These are phyloP conservation scores for Euptelea pleiosperma DNA, from an alignment of 164 flowering plant species.

Conservation along the genomic window DNA sequence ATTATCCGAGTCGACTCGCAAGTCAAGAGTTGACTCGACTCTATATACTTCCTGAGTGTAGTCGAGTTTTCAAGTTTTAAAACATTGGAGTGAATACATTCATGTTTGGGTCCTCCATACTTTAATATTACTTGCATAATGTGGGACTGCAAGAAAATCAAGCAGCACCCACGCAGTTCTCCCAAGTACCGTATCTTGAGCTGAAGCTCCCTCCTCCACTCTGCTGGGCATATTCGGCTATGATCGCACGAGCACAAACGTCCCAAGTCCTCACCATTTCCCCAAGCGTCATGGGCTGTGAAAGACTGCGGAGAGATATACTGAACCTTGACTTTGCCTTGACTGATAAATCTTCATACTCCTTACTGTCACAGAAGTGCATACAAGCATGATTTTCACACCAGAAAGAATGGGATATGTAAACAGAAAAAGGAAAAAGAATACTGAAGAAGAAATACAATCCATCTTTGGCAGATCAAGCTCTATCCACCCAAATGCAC, in stretches of 20 bases:
- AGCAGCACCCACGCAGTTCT: slow-evolving; percentile 50
- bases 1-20: too few relatives aligned
- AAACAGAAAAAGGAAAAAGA: not conserved
- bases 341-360: slow-evolving; percentile 62
- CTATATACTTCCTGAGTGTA: too few relatives aligned
- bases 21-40: too few relatives aligned
- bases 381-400: not conserved
- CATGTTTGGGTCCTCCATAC: too few relatives aligned
- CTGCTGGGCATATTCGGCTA: slow-evolving; percentile 63
- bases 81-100: too few relatives aligned
- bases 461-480: too few relatives aligned
- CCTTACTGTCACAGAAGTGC: slow-evolving; percentile 43
- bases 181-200: slow-evolving; percentile 83
- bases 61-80: too few relatives aligned
- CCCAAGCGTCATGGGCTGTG: slow-evolving; percentile 69
- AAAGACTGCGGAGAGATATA: slow-evolving; percentile 57
- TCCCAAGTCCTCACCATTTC: slow-evolving; percentile 89
- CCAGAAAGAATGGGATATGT: slow-evolving; percentile 1
- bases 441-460: not conserved
- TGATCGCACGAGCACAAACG: slow-evolving; percentile 61
- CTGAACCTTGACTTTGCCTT: slow-evolving; percentile 67
- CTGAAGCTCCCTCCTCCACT: slow-evolving; percentile 87
- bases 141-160: slow-evolving; percentile 1
- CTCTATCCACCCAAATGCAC: too few relatives aligned
- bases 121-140: too few relatives aligned